phyloP scores from a whole-genome alignment of 1,284 basidiomycete species.

The Sanghuangporus baumii region DNA sequence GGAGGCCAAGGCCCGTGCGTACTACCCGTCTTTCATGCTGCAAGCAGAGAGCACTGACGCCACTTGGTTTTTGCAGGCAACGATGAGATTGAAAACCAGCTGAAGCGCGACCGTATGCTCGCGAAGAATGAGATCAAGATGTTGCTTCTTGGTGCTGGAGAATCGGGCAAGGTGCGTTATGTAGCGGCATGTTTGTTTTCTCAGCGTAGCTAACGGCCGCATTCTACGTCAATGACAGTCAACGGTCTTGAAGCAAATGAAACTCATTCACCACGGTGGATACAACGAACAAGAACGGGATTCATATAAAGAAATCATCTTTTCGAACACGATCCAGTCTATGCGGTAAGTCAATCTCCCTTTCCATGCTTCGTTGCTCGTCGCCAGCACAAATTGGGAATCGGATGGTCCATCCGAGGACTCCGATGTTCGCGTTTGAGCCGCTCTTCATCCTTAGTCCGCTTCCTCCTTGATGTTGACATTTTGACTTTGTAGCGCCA shows the following conservation, averaged over 20 bases:
- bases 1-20: slow-evolving; percentile 80
- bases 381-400: not conserved
- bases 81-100: slow-evolving; percentile 93
- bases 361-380: not conserved
- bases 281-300: slow-evolving; percentile 92
- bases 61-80: slow-evolving; percentile 51
- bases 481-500: slow-evolving; percentile 47
- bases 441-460: slow-evolving; percentile 4
- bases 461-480: not conserved
- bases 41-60: slow-evolving; percentile 3
- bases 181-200: not conserved
- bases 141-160: slow-evolving; percentile 86
- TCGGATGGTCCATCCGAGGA: not conserved
- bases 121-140: slow-evolving; percentile 96
- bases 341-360: slow-evolving; percentile 61
- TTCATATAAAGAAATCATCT: slow-evolving; percentile 97
- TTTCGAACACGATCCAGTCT: slow-evolving; percentile 93
- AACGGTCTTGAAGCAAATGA: slow-evolving; percentile 95
- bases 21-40: not conserved
- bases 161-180: slow-evolving; percentile 76
- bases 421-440: not conserved
- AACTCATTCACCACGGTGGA: slow-evolving; percentile 87
- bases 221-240: slow-evolving; percentile 42
- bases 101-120: slow-evolving; percentile 88
- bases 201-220: not conserved